Percentiles rank a stretch among this genome's conserved stretches.
Evolutionary conservation across 768 basidiomycete genomes (phyloP).

Genomic region (Rhizopogon vinicolor): DNA sequence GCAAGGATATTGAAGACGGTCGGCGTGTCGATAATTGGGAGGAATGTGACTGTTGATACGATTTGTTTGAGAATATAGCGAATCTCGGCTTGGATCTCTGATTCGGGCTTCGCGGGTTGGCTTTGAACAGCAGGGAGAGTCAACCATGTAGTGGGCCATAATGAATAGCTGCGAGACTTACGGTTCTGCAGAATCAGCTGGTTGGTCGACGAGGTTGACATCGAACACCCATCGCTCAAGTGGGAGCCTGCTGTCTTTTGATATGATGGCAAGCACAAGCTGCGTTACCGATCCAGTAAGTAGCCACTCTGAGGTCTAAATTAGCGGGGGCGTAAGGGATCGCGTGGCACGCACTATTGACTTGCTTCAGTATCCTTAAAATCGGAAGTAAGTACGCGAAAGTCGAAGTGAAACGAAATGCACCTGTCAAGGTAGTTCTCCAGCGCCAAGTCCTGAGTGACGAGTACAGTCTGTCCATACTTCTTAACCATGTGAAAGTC

Average conservation of each 20-base stretch:
- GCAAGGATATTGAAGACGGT: conserved; percentile 98
- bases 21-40: conserved; percentile 92
- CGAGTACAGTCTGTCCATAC: conserved; percentile 92
- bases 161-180: conserved; percentile 28
- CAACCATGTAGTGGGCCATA: neutral
- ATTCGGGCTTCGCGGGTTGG: conserved; percentile 62
- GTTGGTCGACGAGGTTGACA: conserved; percentile 74
- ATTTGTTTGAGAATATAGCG: conserved; percentile 98
- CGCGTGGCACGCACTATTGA: conserved; percentile 64
- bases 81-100: conserved; percentile 96
- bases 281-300: conserved; percentile 89
- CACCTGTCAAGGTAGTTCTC: conserved; percentile 91
- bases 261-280: conserved; percentile 92
- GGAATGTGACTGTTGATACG: conserved; percentile 92
- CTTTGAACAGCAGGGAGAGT: conserved; percentile 24
- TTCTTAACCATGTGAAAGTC: conserved; percentile 99
- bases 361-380: conserved; percentile 82
- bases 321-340: neutral
- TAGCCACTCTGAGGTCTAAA: conserved; percentile 72
- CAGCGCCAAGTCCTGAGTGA: conserved; percentile 89
- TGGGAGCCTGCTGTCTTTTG: conserved; percentile 86
- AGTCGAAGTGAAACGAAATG: neutral
- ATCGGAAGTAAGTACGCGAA: neutral
- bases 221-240: conserved; percentile 99
- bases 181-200: conserved; percentile 45